Evolutionary conservation across 108 stramenopile genomes (phyloP), one percentile per base, ranked within the genome.

Genomic region (Cyclotella distinguenda): DNA sequence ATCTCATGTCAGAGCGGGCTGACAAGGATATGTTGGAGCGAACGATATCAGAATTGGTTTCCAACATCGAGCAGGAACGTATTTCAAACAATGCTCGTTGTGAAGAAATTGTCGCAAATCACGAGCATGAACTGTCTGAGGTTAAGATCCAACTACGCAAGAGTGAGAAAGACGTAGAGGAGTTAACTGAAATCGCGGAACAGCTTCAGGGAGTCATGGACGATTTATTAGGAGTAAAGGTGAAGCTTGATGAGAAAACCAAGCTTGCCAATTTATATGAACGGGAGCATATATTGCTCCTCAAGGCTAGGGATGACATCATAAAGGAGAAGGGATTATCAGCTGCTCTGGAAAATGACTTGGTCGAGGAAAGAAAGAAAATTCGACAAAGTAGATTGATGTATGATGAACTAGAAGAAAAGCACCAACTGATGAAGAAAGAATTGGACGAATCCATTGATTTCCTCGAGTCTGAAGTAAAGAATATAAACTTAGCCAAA

Each of bases 1-100:
- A 78, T 48, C 50, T 78, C 8, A 63, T 59, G 12, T 64, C 64
- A 35, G 77, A 78, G 49, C 77, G 68, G 9, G 69, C 63, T 2
- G 55, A 51, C 33, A 78, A 64, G 16, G 64, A 70, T n/a, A 45
- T 54, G 45, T 69, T 78, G 0, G 64, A 78, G 31, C 43, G 55
- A 28, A 60, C 64, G 39, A 47, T 78, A 8, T 34, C 42, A 25
- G 69, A 78, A 22, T n/a, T 78, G 43, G 39, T 43, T 7, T 43
- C 16, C 18, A 31, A 68, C 0, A 62, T 69, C 23, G 56, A 78
- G 22, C 43, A 70, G 23, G 77, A 70, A 36, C 48, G 39, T 28
- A 11, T 44, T 19, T 38, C 48, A n/a, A 12, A 40, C 19, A 12
- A 40, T 3, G 8, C 52, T 1, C 64, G 59, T 40, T 45, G 36